Evolutionary conservation across 768 basidiomycete genomes (phyloP).

Genomic region (Tulasnella sp.): DNA sequence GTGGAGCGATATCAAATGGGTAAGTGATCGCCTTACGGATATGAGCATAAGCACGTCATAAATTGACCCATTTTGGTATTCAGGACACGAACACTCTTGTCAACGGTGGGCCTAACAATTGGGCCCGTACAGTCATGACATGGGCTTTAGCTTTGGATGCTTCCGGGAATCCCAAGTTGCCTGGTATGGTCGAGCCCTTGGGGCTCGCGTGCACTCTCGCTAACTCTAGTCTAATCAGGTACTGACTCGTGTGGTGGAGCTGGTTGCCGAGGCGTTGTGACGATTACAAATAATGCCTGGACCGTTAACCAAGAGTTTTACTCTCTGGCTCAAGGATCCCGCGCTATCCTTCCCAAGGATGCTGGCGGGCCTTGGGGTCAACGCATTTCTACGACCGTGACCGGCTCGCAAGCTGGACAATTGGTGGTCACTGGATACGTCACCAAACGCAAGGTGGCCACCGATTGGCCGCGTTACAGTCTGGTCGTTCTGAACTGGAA

Average conservation of each 20-base stretch:
- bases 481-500: conserved; percentile 63
- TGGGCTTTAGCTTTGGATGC: conserved; percentile 66
- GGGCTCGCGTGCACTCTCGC: no score
- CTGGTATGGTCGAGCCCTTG: conserved; percentile 31
- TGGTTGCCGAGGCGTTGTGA: conserved; percentile 59
- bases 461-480: conserved; percentile 55
- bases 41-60: no score
- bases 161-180: conserved; percentile 51
- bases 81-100: neutral
- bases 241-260: conserved; percentile 36
- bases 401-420: conserved; percentile 45
- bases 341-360: conserved; percentile 62
- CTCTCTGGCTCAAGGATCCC: conserved; percentile 62
- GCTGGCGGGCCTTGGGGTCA: conserved; percentile 55
- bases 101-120: conserved; percentile 20
- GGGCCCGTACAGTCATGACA: conserved; percentile 43
- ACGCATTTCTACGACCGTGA: conserved; percentile 54
- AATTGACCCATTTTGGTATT: no score
- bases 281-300: conserved; percentile 52
- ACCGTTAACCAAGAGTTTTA: conserved; percentile 74
- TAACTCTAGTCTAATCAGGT: conserved; percentile 18
- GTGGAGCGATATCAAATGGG: conserved; percentile 69
- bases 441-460: conserved; percentile 41
- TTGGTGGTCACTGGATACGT: conserved; percentile 56
- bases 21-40: conserved; percentile 22